phyloP scores from a whole-genome alignment of 2,329 filamentous ascomycete species.

The Amauroascus niger region DNA sequence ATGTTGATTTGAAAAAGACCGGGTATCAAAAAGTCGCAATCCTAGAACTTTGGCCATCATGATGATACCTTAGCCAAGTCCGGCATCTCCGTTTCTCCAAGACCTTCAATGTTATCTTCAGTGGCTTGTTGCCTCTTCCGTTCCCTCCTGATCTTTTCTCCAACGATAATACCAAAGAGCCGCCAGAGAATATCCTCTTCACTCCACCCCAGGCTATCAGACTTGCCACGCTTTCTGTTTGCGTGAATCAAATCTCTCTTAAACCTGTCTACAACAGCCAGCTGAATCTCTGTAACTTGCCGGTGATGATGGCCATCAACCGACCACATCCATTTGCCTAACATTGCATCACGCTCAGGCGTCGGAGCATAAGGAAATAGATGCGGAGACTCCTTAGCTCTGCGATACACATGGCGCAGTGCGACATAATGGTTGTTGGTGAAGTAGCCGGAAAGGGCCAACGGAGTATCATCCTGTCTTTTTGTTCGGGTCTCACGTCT shows the following conservation, averaged over 20 bases:
- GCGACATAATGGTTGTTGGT: constrained; percentile 34
- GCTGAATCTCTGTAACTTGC: constrained; percentile 35
- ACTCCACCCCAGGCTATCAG: constrained; percentile 35
- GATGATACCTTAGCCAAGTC: neutral
- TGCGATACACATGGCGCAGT: constrained; percentile 32
- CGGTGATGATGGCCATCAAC: constrained; percentile 34
- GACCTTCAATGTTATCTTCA: neutral
- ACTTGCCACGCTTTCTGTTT: constrained; percentile 30
- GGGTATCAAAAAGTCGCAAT: neutral
- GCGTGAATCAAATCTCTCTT: constrained; percentile 29
- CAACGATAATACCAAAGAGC: constrained; percentile 40
- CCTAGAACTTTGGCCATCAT: neutral
- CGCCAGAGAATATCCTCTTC: constrained; percentile 37
- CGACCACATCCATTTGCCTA: constrained; percentile 37
- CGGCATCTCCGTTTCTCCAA: neutral
- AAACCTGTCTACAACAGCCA: constrained; percentile 36
- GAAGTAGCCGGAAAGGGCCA: constrained; percentile 34
- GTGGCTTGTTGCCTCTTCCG: constrained; percentile 20
- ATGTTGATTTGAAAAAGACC: neutral
- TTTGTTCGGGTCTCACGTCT: neutral
- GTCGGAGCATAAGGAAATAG: constrained; percentile 31
- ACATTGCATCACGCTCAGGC: constrained; percentile 30
- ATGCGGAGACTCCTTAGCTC: constrained; percentile 32
- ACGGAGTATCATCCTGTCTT: constrained; percentile 16
- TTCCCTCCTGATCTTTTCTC: constrained; percentile 38